Conservation (phyloP, 2,329 filamentous ascomycete genomes). For the Pseudocercospora macadamiae region DNA sequence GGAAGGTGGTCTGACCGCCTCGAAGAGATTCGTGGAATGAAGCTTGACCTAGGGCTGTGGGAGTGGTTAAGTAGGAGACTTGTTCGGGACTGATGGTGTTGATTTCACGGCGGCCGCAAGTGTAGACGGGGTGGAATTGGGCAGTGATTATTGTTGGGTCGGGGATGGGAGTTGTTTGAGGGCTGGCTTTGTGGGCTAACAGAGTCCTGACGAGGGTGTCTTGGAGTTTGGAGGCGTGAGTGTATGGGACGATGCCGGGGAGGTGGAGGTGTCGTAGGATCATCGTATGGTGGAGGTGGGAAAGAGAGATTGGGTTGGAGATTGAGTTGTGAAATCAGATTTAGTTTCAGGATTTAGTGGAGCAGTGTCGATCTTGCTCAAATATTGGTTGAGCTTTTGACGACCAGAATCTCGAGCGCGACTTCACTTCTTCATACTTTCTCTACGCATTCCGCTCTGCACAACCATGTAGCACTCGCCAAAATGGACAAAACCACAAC, state of each 20-base stretch:
- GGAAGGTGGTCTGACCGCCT: slow-evolving; percentile 91
- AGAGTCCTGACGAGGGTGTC: slow-evolving; percentile 58
- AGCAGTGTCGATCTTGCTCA: too few species aligned
- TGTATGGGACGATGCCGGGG: slow-evolving; percentile 57
- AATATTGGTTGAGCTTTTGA: too few species aligned
- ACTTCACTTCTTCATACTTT: background rate
- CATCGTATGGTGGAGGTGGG: slow-evolving; percentile 41
- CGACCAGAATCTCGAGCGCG: background rate
- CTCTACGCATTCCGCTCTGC: too few species aligned
- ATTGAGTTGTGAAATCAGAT: background rate
- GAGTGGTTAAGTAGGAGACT: slow-evolving; percentile 42
- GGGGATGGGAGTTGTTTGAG: slow-evolving; percentile 36
- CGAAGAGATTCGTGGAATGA: slow-evolving; percentile 73
- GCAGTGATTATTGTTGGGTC: slow-evolving; percentile 77
- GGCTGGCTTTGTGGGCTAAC: slow-evolving; percentile 62
- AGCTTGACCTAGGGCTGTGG: slow-evolving; percentile 48
- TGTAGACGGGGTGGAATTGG: slow-evolving; percentile 81
- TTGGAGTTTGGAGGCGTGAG: slow-evolving; percentile 59
- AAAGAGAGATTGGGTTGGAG: slow-evolving; percentile 2
- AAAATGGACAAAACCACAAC: background rate
- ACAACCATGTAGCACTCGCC: background rate
- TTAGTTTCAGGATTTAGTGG: too few species aligned
- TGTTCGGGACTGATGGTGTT: slow-evolving; percentile 53
- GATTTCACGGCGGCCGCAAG: slow-evolving; percentile 80
- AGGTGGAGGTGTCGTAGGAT: slow-evolving; percentile 65